Evolutionary conservation across 768 basidiomycete species (phyloP).

Genomic region (Phallus indusiatus): DNA sequence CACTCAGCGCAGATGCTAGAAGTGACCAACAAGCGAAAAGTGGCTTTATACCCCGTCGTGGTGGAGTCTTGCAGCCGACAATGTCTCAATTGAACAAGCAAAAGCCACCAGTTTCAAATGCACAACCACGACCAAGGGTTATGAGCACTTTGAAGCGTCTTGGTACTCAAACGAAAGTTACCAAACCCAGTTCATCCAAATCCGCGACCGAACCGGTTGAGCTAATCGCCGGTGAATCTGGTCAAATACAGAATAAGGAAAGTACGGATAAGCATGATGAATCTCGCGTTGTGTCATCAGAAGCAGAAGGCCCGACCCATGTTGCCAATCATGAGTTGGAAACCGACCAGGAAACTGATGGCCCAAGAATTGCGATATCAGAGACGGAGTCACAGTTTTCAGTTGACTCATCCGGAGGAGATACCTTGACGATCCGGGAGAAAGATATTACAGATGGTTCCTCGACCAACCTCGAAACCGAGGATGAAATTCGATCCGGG

Average conservation of each 20-base stretch:
- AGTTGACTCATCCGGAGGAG: background rate
- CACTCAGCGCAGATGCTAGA: background rate
- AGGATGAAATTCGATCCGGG: background rate
- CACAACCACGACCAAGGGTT: background rate
- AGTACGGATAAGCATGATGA: background rate
- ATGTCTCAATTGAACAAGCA: constrained; percentile 8
- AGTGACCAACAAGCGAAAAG: background rate
- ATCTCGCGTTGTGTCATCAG: background rate
- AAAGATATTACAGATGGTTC: background rate
- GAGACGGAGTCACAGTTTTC: background rate
- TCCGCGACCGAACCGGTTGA: background rate
- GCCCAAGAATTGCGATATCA: background rate
- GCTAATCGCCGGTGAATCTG: background rate
- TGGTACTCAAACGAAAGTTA: background rate
- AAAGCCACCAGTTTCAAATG: background rate
- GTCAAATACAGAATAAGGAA: background rate
- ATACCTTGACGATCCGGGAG: background rate
- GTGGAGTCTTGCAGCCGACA: constrained; percentile 5
- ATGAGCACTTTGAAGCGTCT: background rate
- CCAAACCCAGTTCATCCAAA: background rate
- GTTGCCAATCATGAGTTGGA: background rate
- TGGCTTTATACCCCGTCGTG: constrained; percentile 1
- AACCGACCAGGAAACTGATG: background rate
- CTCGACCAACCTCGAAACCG: background rate
- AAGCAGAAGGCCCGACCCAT: background rate